Conservation (phyloP, 2,329 filamentous ascomycete genomes). For the Xylaria sp. region DNA sequence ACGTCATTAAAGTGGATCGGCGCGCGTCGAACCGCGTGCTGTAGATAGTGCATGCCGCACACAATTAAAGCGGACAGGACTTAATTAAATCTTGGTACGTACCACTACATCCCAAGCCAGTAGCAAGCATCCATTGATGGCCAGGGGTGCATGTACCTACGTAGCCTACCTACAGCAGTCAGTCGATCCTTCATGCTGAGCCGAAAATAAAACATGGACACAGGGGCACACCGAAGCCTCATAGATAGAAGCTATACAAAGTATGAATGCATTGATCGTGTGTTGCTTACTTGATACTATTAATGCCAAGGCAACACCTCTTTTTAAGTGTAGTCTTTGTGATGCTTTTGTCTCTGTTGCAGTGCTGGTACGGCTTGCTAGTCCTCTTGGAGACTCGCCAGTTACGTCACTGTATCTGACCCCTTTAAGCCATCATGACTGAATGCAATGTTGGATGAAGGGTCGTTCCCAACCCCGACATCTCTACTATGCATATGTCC, state of each 20-base stretch:
- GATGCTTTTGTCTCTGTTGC: slow-evolving; percentile 16
- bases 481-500: slow-evolving; percentile 46
- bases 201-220: neutral
- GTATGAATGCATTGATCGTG: neutral
- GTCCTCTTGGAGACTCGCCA: slow-evolving; percentile 14
- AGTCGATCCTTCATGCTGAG: neutral
- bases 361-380: neutral
- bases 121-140: no score
- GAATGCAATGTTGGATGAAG: slow-evolving; percentile 6
- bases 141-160: neutral
- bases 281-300: slow-evolving; percentile 12
- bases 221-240: neutral
- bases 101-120: neutral
- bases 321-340: slow-evolving; percentile 2
- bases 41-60: neutral
- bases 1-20: slow-evolving; percentile 41
- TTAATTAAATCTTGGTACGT: neutral
- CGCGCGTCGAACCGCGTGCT: slow-evolving; percentile 31
- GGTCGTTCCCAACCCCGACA: slow-evolving; percentile 22
- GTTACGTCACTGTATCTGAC: slow-evolving; percentile 16
- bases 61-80: neutral
- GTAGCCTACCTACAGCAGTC: neutral
- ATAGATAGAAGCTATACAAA: slow-evolving; percentile 2
- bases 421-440: slow-evolving; percentile 7
- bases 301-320: neutral